Evolutionary conservation across 164 flowering plant genomes (phyloP).

Genomic region (Amborella trichopoda): DNA sequence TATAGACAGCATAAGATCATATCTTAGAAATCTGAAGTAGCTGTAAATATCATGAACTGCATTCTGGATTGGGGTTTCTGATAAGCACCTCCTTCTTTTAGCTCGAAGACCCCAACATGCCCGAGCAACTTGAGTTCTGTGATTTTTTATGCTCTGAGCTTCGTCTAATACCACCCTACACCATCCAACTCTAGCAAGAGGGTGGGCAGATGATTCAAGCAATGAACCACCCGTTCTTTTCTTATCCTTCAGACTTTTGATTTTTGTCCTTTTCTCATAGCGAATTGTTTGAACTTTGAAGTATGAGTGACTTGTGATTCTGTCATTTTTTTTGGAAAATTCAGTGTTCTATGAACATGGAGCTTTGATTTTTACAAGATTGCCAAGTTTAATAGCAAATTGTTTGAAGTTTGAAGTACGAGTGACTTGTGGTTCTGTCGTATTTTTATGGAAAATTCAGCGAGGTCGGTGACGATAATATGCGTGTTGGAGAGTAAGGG

Average conservation of each 20-base stretch:
- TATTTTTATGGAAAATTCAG: too few relatives aligned
- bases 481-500: too few relatives aligned
- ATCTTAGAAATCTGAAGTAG: constrained; percentile 86
- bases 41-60: constrained; percentile 92
- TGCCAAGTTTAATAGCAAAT: too few relatives aligned
- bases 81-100: constrained; percentile 93
- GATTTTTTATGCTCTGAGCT: constrained; percentile 94
- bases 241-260: constrained; percentile 29
- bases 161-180: constrained; percentile 92
- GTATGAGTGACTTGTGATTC: too few relatives aligned
- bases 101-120: constrained; percentile 99
- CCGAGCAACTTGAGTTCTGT: constrained; percentile 84
- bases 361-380: too few relatives aligned
- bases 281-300: too few relatives aligned
- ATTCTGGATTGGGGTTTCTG: constrained; percentile 95
- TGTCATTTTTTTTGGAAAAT: too few relatives aligned
- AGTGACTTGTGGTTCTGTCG: too few relatives aligned
- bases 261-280: too few relatives aligned
- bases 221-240: constrained; percentile 29
- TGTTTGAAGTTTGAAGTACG: too few relatives aligned
- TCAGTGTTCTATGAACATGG: too few relatives aligned
- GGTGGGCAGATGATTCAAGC: constrained; percentile 50
- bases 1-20: constrained; percentile 59
- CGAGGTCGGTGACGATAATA: too few relatives aligned
- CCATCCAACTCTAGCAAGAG: constrained; percentile 87